A percentile compares a stretch with the other conserved stretches of the same genome.
Conservation (phyloP, 1,284 basidiomycete species). For the Heterobasidion parviporum region DNA sequence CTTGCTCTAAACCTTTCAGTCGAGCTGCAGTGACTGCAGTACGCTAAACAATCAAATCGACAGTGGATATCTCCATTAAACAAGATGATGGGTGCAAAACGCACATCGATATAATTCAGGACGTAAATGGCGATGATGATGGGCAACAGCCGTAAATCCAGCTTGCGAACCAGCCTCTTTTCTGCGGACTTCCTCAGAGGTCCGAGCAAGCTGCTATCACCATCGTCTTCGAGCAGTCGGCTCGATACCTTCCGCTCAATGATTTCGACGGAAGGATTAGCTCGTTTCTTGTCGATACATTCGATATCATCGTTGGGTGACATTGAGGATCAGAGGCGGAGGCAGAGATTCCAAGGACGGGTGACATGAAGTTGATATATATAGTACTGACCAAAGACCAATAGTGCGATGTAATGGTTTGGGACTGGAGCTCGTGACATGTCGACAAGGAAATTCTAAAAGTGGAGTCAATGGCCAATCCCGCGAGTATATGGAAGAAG, state of each 20-base stretch:
- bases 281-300: too few species aligned
- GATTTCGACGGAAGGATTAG: too few species aligned
- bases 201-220: constrained; percentile 19
- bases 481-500: too few species aligned
- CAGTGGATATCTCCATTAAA: not conserved
- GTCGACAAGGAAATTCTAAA: too few species aligned
- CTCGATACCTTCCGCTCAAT: not conserved
- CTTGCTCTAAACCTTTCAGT: constrained; percentile 51
- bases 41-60: constrained; percentile 29
- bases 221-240: not conserved
- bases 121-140: constrained; percentile 55
- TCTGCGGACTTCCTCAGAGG: constrained; percentile 19
- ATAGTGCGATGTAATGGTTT: too few species aligned
- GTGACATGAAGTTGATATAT: too few species aligned
- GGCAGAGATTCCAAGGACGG: too few species aligned
- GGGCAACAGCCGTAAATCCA: constrained; percentile 52
- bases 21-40: constrained; percentile 52
- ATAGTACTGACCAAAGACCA: too few species aligned
- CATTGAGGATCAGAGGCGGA: not conserved
- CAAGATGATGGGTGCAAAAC: constrained; percentile 11
- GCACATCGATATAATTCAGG: constrained; percentile 64
- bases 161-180: constrained; percentile 29
- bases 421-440: too few species aligned
- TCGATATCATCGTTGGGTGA: not conserved
- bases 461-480: too few species aligned